A percentile compares a stretch with the other conserved stretches of the same genome.
phyloP scores from a whole-genome alignment of 192 early-diverging fungal genomes.

The Coemansia javaensis region DNA sequence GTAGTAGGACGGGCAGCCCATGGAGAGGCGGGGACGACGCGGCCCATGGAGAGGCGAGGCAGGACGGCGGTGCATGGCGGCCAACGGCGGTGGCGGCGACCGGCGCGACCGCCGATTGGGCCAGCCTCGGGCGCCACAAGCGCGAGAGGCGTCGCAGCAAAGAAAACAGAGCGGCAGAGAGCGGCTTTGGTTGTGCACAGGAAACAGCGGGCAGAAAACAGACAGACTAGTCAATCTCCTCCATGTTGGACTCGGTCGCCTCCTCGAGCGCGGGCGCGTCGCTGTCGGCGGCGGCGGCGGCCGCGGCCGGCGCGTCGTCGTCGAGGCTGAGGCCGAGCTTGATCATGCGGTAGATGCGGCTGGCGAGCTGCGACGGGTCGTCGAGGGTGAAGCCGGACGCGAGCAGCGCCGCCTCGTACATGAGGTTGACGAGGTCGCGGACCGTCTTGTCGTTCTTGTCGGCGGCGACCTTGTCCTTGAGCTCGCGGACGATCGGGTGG shows the following conservation, averaged over 20 bases:
- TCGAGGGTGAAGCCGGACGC: constrained; percentile 97
- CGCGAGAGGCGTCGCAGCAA: no score
- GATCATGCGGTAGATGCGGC: constrained; percentile 99
- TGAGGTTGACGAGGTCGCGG: constrained; percentile 90
- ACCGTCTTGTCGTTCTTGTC: constrained; percentile 99
- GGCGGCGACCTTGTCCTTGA: constrained; percentile 86
- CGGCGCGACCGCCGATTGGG: no score
- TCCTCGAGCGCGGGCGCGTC: constrained; percentile 52
- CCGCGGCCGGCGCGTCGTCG: constrained; percentile 64
- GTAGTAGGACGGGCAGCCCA: no score
- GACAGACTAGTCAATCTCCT: constrained; percentile 61
- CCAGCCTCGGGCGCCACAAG: no score
- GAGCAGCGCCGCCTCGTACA: constrained; percentile 93
- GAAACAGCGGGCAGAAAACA: not conserved
- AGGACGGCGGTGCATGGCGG: no score
- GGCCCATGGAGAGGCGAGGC: no score
- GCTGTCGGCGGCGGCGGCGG: constrained; percentile 34
- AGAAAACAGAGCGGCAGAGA: not conserved
- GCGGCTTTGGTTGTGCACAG: not conserved
- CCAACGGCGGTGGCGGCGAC: no score
- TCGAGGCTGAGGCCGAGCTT: constrained; percentile 96
- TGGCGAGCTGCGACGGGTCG: constrained; percentile 86
- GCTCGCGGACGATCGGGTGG: constrained; percentile 91
- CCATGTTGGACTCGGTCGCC: constrained; percentile 61
- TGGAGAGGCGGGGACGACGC: not conserved